Evolutionary conservation across 1,139 yeast genomes (phyloP).

Genomic region (Candida dubliniensis): DNA sequence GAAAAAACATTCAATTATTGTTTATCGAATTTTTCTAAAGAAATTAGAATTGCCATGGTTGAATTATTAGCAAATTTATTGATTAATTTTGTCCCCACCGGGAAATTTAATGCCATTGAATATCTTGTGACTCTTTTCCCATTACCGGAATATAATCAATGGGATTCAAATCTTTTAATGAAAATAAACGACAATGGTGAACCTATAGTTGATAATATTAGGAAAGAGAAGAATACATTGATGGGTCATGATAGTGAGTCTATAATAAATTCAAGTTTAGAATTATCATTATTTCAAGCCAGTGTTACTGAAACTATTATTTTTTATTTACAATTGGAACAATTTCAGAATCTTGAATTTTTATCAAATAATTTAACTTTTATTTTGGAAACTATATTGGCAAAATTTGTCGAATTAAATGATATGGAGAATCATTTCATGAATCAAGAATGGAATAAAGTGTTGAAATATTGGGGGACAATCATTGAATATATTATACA

Average conservation of each 20-base stretch:
- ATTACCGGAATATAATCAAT: slow-evolving; percentile 28
- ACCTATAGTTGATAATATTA: slow-evolving; percentile 17
- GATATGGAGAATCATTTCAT: slow-evolving; percentile 27
- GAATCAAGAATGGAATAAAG: slow-evolving; percentile 36
- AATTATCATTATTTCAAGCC: slow-evolving; percentile 27
- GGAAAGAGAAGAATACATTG: slow-evolving; percentile 24
- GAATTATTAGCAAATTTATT: slow-evolving; percentile 38
- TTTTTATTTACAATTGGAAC: slow-evolving; percentile 43
- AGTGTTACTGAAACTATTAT: slow-evolving; percentile 38
- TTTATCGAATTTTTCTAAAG: slow-evolving; percentile 34
- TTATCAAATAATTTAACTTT: slow-evolving; percentile 28
- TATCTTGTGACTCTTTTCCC: slow-evolving; percentile 34
- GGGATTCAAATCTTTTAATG: slow-evolving; percentile 20
- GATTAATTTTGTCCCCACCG: slow-evolving; percentile 41
- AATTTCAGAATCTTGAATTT: slow-evolving; percentile 42
- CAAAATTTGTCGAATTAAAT: slow-evolving; percentile 30
- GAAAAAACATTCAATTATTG: slow-evolving; percentile 34
- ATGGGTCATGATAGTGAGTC: slow-evolving; percentile 29
- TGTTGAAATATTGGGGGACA: slow-evolving; percentile 31
- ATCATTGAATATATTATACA: slow-evolving; percentile 34
- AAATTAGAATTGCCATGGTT: slow-evolving; percentile 39
- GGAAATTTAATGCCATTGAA: slow-evolving; percentile 37
- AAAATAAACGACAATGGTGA: slow-evolving; percentile 21
- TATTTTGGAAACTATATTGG: slow-evolving; percentile 33
- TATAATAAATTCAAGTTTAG: slow-evolving; percentile 22